Evolutionary conservation across 2,329 filamentous ascomycete species (phyloP), one percentile per base, ranked within the genome.

Genomic region (Alternaria rosae): DNA sequence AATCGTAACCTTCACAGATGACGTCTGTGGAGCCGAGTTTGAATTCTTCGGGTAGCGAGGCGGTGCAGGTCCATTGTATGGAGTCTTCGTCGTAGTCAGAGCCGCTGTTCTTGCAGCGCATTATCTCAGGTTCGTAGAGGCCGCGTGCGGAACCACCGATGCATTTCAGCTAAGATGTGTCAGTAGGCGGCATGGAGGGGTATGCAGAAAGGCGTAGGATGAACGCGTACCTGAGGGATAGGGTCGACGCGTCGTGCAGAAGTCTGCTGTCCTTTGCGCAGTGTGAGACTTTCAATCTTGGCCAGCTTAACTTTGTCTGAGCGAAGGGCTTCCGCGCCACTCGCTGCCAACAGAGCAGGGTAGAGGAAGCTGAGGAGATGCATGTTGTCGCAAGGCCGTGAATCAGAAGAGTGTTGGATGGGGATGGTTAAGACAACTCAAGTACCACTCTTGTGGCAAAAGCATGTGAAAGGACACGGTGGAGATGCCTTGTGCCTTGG

Each of bases 51-150:
- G 88, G 88, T 1, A 90, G 78, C 3, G 83, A 82, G 6, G 88
- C 87, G n/a, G 88, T 88, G 81, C 94, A 99, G 26, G 92, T 92
- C 94, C 94, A 99, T 81, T 97, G 90, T 38, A 97, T 86, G 76
- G 97, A 91, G 79, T 95, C 89, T 62, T 88, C 88, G 65, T 88
- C 88, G 82, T 97, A 97, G 63, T 91, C 91, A 28, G 87, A 84
- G 63, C 94, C 95, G 63, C 91, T 86, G 82, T 98, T 98, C 65
- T 86, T 90, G 85, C 94, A 99, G 73, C 93, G 92, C 90, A 98
- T 92, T 12, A 91, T 83, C 70, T 96, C 91, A 64, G 97, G 82
- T 25, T 87, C 82, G 83, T 94, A 91, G 58, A 94, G 85, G 41
- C 85, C 83, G 59, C 81, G 79, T 55, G 84, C 83, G 9, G 82